Evolutionary conservation across 768 basidiomycete genomes (phyloP).

Genomic region (Suillus hirtellus): DNA sequence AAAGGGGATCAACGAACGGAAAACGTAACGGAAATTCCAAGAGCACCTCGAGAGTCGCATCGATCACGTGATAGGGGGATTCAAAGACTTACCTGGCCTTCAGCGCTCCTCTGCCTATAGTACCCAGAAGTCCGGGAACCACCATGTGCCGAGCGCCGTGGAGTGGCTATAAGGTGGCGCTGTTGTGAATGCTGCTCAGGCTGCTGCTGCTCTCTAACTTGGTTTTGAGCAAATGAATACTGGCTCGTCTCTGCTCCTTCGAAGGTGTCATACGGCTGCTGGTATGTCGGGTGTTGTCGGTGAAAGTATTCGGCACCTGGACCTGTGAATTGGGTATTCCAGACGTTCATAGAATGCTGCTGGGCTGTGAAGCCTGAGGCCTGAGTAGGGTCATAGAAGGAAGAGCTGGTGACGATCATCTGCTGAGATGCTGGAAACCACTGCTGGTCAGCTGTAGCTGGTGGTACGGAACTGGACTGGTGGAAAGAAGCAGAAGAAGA

Average conservation of each 20-base stretch:
- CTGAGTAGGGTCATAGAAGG: conserved; percentile 53
- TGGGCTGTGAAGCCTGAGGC: conserved; percentile 39
- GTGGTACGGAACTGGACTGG: conserved; percentile 5
- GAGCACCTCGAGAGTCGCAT: not conserved
- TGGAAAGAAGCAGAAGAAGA: conserved; percentile 7
- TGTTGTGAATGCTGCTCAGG: conserved; percentile 14
- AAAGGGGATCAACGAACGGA: not conserved
- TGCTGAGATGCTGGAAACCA: conserved; percentile 12
- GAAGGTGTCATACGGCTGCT: conserved; percentile 2
- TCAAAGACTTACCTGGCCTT: not conserved
- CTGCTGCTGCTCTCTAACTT: not conserved
- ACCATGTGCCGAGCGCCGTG: conserved; percentile 17
- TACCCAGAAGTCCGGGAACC: not conserved
- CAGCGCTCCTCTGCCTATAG: not conserved
- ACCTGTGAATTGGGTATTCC: conserved; percentile 18
- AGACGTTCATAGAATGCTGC: conserved; percentile 43
- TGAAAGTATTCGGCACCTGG: not conserved
- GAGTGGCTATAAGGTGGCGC: conserved; percentile 21
- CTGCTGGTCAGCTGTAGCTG: not conserved
- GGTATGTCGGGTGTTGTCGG: conserved; percentile 12
- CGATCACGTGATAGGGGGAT: not conserved
- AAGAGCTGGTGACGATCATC: conserved; percentile 57
- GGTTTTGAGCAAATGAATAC: not conserved
- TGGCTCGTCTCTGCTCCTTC: not conserved
- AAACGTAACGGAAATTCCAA: not conserved